Percentiles rank a stretch among this genome's conserved stretches.
These are phyloP conservation scores for Moniliophthora roreri DNA, from an alignment of 1,284 basidiomycete genomes.

Conservation along the genomic window DNA sequence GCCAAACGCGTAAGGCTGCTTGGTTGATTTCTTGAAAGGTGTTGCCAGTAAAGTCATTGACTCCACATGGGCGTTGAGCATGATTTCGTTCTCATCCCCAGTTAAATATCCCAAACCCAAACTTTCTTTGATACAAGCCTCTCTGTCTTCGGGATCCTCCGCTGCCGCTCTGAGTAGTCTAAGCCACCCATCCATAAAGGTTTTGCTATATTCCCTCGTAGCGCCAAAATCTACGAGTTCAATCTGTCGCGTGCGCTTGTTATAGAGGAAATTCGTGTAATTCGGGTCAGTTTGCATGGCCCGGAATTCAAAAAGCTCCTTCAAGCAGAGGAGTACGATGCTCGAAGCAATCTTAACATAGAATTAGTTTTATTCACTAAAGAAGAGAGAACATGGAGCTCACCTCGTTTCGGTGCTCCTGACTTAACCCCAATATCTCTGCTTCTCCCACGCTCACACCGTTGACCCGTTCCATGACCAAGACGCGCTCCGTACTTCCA, in stretches of 20 bases:
- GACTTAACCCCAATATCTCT: slow-evolving; percentile 49
- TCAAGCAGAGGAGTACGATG: slow-evolving; percentile 85
- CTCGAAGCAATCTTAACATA: slow-evolving; percentile 73
- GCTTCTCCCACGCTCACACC: slow-evolving; percentile 82
- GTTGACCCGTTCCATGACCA: slow-evolving; percentile 88
- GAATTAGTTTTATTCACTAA: slow-evolving; percentile 4
- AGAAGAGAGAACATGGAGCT: slow-evolving; percentile 21
- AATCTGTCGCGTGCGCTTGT: slow-evolving; percentile 64
- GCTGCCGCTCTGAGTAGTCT: slow-evolving; percentile 80
- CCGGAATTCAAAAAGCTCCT: slow-evolving; percentile 89
- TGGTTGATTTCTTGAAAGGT: slow-evolving; percentile 68
- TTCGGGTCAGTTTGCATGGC: slow-evolving; percentile 99
- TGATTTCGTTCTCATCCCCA: slow-evolving; percentile 84
- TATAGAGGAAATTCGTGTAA: slow-evolving; percentile 97
- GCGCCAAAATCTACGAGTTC: slow-evolving; percentile 98
- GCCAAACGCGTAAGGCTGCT: slow-evolving; percentile 74
- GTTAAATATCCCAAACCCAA: slow-evolving; percentile 87
- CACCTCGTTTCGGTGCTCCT: slow-evolving; percentile 78
- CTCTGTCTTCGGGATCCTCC: slow-evolving; percentile 53
- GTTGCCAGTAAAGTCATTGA: slow-evolving; percentile 84
- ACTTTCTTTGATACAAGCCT: slow-evolving; percentile 75
- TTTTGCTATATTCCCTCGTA: slow-evolving; percentile 81
- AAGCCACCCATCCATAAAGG: slow-evolving; percentile 91
- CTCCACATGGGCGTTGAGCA: slow-evolving; percentile 87
- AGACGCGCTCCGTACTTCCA: slow-evolving; percentile 76